Conservation (phyloP, 805 yeast genomes). For the Scheffersomyces ergatensis region DNA sequence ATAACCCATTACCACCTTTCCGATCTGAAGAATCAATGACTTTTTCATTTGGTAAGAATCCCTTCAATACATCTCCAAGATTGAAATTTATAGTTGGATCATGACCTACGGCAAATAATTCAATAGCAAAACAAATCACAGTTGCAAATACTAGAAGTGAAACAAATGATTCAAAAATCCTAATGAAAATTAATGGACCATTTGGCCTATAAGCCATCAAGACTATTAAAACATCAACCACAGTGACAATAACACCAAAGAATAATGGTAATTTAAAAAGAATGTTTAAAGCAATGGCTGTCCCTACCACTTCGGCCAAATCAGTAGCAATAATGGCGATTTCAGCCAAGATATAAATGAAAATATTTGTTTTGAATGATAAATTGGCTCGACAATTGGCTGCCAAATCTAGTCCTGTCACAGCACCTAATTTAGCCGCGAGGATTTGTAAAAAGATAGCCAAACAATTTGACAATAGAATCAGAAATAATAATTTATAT, state of each 20-base stretch:
- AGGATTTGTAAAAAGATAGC: conserved; percentile 85
- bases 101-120: conserved; percentile 65
- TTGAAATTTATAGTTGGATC: conserved; percentile 44
- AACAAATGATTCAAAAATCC: conserved; percentile 81
- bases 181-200: conserved; percentile 73
- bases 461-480: conserved; percentile 75
- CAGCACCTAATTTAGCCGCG: conserved; percentile 87
- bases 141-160: conserved; percentile 76
- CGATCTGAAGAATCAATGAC: conserved; percentile 37
- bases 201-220: conserved; percentile 83
- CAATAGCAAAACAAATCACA: conserved; percentile 80
- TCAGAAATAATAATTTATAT: conserved; percentile 74
- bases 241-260: conserved; percentile 80
- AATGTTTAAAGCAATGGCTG: conserved; percentile 89
- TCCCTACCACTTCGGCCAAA: conserved; percentile 96
- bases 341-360: conserved; percentile 77
- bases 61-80: conserved; percentile 48
- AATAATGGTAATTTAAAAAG: conserved; percentile 76
- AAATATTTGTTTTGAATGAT: conserved; percentile 56
- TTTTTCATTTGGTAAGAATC: conserved; percentile 47
- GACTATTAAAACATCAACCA: conserved; percentile 81
- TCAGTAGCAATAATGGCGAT: conserved; percentile 93
- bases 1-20: conserved; percentile 45
- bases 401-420: conserved; percentile 91
- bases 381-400: conserved; percentile 78